Base-by-base conservation (phyloP, 2,329 filamentous ascomycete genomes). In the Scopulariopsis brevicaulis region DNA sequence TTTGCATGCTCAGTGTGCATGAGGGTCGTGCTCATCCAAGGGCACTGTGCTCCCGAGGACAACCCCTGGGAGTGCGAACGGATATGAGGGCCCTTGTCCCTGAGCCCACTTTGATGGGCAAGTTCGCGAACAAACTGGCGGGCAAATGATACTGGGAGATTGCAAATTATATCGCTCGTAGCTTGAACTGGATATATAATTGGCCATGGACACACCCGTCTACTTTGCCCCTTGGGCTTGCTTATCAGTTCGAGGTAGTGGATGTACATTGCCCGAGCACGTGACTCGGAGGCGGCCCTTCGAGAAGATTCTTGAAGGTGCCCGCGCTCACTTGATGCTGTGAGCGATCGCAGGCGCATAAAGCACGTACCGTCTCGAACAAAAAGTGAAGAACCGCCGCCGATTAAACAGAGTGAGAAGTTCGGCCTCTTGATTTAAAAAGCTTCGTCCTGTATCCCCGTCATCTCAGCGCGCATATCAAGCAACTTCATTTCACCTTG, bases 251-350 rank as follows among this genome's bases (percentile, higher is more conserved):
- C n/a, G n/a, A n/a, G n/a, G 28, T 8, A 4, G 8, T 32, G 28
- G 28, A 32, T 32, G 8, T 4, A 37, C 25, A 51, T 22, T 14
- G 22, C 22, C 43, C 43, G 18, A 51, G 43, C 35, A 43, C 25
- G 35, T 55, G 40, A 40, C 25, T 55, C 34, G 25, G 3, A 56
- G 55, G 25, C 34, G 18, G 43, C 40, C 18, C 40, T 50, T 56
- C 40, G 43, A 56, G 55, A 56, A 56, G 55, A n/a, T 56, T 56
- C 55, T 43, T 35, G 55, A 51, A 56, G 55, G 40, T 15, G 43
- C 25, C 20, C 50, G 34, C 20, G 28, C 15, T 22, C 32, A 37
- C 34, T 54, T 40, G 53, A 50, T 50, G n/a, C 3, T 24, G 22
- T 22, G 46, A 24, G 12, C 46, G 8, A 50, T 11, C 20, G 20